phyloP scores from a whole-genome alignment of 805 yeast species.

The Teunomyces panamensis region DNA sequence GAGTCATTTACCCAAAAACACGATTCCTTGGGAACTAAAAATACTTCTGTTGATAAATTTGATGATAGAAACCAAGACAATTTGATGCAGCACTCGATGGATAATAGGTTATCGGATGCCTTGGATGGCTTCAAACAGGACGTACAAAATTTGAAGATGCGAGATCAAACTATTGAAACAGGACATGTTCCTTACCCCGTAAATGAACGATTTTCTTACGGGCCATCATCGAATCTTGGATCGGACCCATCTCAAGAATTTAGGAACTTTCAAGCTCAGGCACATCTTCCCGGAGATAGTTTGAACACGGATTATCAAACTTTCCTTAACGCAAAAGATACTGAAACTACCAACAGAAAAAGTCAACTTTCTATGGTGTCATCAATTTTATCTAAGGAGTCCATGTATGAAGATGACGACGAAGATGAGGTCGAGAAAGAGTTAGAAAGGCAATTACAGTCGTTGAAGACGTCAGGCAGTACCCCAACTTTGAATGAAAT shows the following conservation, averaged over 20 bases:
- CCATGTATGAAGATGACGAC: constrained; percentile 22
- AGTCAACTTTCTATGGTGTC: constrained; percentile 42
- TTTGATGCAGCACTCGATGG: background rate
- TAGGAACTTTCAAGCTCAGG: constrained; percentile 12
- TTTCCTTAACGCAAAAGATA: constrained; percentile 16
- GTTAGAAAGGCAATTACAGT: constrained; percentile 36
- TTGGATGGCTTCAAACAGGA: constrained; percentile 29
- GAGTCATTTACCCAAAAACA: constrained; percentile 5
- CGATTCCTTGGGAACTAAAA: constrained; percentile 7
- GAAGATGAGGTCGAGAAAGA: constrained; percentile 36
- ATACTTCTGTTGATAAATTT: constrained; percentile 6
- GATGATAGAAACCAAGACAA: constrained; percentile 1
- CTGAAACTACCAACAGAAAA: constrained; percentile 13
- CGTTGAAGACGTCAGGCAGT: constrained; percentile 23
- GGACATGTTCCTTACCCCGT: constrained; percentile 4
- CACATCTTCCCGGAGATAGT: constrained; percentile 9
- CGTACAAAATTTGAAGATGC: constrained; percentile 18
- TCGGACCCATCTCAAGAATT: constrained; percentile 12
- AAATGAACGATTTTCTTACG: constrained; percentile 8
- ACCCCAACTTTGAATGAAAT: background rate
- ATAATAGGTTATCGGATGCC: constrained; percentile 20
- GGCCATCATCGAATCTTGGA: background rate
- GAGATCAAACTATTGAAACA: constrained; percentile 6
- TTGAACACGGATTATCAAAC: constrained; percentile 26
- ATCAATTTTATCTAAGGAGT: constrained; percentile 39